Conservation (phyloP, 805 yeast species). For the Pichia manshurica region DNA sequence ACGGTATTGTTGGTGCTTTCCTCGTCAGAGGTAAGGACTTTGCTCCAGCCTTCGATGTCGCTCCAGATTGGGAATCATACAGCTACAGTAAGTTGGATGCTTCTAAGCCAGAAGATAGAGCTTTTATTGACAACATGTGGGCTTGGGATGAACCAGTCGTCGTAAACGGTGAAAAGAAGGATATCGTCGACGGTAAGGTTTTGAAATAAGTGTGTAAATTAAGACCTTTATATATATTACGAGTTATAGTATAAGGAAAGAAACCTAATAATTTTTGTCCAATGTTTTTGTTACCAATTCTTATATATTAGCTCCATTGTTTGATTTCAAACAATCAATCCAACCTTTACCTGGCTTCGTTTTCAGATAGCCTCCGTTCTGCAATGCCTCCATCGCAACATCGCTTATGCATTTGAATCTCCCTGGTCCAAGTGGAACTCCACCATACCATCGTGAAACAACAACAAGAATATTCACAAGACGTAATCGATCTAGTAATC, state of each 20-base stretch:
- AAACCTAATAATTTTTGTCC: neutral
- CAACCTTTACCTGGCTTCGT: constrained; percentile 8
- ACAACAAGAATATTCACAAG: constrained; percentile 54
- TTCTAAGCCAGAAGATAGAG: constrained; percentile 68
- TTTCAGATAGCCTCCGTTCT: constrained; percentile 30
- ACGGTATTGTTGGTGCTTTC: constrained; percentile 95
- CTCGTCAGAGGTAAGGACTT: constrained; percentile 91
- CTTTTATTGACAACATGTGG: constrained; percentile 83
- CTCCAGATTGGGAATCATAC: constrained; percentile 99
- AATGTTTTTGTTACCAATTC: too few species aligned
- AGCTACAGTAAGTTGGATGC: constrained; percentile 76
- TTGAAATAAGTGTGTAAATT: constrained; percentile 56
- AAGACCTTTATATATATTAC: neutral
- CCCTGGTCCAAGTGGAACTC: constrained; percentile 64
- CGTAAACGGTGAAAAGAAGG: constrained; percentile 73
- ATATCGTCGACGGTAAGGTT: constrained; percentile 96
- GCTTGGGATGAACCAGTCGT: constrained; percentile 96
- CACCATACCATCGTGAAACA: constrained; percentile 81
- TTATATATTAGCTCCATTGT: neutral
- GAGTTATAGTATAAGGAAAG: neutral
- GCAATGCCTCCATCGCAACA: constrained; percentile 48
- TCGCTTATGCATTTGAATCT: constrained; percentile 63
- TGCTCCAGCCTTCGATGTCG: constrained; percentile 92
- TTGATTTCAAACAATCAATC: constrained; percentile 13
- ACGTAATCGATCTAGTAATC: constrained; percentile 44